Conservation (phyloP, 1,284 basidiomycete genomes). For the Thecaphora thlaspeos region DNA sequence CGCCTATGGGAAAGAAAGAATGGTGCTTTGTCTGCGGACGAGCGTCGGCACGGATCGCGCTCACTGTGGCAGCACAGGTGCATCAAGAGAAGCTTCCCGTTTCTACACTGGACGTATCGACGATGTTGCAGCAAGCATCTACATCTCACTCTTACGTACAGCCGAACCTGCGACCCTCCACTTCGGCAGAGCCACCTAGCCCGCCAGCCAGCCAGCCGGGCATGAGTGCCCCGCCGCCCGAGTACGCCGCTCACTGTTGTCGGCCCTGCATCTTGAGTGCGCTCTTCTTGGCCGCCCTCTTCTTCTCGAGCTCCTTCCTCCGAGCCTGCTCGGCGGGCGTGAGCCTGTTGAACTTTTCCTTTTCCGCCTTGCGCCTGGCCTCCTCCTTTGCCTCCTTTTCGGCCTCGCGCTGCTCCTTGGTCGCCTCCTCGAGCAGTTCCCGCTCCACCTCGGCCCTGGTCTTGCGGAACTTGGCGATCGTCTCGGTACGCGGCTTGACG, state of each 20-base stretch:
- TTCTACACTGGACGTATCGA: too few relatives aligned
- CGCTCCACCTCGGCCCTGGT: constrained; percentile 44
- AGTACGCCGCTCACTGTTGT: neutral
- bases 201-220: too few relatives aligned
- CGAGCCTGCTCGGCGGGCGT: constrained; percentile 53
- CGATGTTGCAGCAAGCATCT: too few relatives aligned
- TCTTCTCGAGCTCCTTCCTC: constrained; percentile 52
- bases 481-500: constrained; percentile 36
- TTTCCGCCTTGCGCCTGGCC: constrained; percentile 45
- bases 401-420: constrained; percentile 40
- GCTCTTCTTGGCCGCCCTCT: constrained; percentile 47
- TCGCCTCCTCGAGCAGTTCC: constrained; percentile 33
- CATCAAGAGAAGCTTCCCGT: too few relatives aligned
- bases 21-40: too few relatives aligned
- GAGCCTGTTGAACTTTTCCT: constrained; percentile 50
- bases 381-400: constrained; percentile 44
- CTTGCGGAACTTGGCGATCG: constrained; percentile 39
- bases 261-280: constrained; percentile 12
- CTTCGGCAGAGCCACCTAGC: neutral
- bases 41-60: too few relatives aligned
- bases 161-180: too few relatives aligned
- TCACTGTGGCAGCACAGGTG: too few relatives aligned
- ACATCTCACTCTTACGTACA: too few relatives aligned
- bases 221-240: neutral
- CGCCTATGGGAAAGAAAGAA: too few relatives aligned